phyloP scores from a whole-genome alignment of 2,329 filamentous ascomycete species.

The Fusarium dimerum region DNA sequence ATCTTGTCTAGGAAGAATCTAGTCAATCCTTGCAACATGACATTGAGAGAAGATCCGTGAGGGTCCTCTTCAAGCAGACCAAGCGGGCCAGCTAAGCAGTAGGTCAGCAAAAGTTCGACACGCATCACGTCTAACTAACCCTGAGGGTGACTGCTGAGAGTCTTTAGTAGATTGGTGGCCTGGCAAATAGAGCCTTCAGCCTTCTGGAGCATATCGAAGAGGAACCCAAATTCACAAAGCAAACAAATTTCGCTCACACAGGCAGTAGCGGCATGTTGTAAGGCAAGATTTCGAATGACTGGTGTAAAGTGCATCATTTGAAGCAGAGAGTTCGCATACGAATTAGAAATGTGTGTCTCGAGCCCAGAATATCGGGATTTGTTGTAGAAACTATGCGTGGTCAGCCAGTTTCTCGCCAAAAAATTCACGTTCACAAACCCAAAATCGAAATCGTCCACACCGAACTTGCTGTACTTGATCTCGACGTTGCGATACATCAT shows the following conservation, averaged over 20 bases:
- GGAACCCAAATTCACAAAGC: slow-evolving; percentile 89
- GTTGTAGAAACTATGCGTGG: slow-evolving; percentile 76
- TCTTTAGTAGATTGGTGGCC: slow-evolving; percentile 90
- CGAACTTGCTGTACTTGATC: slow-evolving; percentile 99
- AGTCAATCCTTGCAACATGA: slow-evolving; percentile 83
- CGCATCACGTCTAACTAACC: slow-evolving; percentile 42
- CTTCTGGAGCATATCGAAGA: slow-evolving; percentile 98
- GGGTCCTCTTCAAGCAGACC: slow-evolving; percentile 84
- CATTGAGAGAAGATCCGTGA: slow-evolving; percentile 70
- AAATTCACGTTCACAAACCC: slow-evolving; percentile 56
- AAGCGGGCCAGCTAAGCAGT: slow-evolving; percentile 61
- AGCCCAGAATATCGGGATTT: slow-evolving; percentile 88
- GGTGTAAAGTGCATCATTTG: slow-evolving; percentile 93
- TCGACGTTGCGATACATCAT: slow-evolving; percentile 91
- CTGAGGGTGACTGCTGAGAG: slow-evolving; percentile 80
- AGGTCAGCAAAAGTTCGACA: slow-evolving; percentile 20
- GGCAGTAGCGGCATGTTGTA: slow-evolving; percentile 84
- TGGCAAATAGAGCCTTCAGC: slow-evolving; percentile 93
- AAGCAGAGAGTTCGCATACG: slow-evolving; percentile 89
- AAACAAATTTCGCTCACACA: slow-evolving; percentile 84
- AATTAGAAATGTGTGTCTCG: slow-evolving; percentile 95
- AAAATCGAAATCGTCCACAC: slow-evolving; percentile 99
- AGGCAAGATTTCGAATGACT: slow-evolving; percentile 79
- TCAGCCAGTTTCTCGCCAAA: slow-evolving; percentile 15
- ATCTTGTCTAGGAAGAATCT: slow-evolving; percentile 85